phyloP scores from a whole-genome alignment of 208 protist genomes.

The Acanthamoeba lenticulata region DNA sequence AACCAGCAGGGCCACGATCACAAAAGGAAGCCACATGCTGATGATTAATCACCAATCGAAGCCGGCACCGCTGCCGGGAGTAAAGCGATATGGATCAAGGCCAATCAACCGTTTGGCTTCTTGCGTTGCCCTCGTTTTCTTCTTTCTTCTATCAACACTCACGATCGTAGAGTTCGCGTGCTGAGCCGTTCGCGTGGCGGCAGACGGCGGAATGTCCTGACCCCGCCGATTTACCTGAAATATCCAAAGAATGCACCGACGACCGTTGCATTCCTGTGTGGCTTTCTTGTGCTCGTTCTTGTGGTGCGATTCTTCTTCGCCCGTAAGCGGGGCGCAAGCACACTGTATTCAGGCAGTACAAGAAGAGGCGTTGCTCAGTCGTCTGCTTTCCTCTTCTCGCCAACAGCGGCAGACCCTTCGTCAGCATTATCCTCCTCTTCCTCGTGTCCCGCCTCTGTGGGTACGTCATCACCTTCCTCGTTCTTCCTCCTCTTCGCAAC shows the following conservation, averaged over 20 bases:
- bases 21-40: slow-evolving; percentile 54
- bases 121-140: neutral
- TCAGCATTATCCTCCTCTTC: neutral
- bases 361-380: no score
- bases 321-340: no score
- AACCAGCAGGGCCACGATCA: slow-evolving; percentile 22
- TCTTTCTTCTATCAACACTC: neutral
- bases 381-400: neutral
- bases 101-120: no score
- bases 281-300: no score
- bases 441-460: neutral
- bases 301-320: no score
- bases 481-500: no score
- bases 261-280: neutral
- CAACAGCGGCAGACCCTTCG: neutral
- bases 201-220: neutral
- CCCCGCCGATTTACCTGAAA: neutral
- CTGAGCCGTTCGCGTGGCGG: neutral
- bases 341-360: no score
- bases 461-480: no score
- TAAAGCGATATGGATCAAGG: no score
- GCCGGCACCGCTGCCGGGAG: no score
- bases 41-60: no score
- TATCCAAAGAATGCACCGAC: neutral
- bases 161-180: neutral